Evolutionary conservation across 2,329 filamentous ascomycete genomes (phyloP).

Genomic region (Phialophora tarda): DNA sequence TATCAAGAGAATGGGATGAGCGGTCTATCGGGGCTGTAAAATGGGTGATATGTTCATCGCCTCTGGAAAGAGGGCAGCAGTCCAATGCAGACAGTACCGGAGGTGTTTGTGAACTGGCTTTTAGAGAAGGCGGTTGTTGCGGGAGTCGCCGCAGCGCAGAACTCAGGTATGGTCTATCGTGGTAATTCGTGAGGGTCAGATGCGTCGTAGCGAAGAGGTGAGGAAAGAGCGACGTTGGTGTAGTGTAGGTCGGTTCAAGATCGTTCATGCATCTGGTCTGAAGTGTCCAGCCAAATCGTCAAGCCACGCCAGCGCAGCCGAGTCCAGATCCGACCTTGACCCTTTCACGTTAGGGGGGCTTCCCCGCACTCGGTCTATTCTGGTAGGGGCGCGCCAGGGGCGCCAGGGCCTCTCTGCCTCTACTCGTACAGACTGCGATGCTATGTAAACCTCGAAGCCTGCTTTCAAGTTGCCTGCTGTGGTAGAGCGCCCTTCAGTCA

Average conservation of each 20-base stretch:
- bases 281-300: not conserved
- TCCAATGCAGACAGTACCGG: not conserved
- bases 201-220: not conserved
- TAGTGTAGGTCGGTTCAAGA: not conserved
- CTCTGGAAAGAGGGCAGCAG: not conserved
- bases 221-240: not conserved
- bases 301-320: slow-evolving; percentile 12
- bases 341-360: not conserved
- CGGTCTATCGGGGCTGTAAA: not conserved
- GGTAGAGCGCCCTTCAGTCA: no score
- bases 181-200: not conserved
- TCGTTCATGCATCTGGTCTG: not conserved
- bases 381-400: not conserved
- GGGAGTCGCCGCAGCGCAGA: not conserved
- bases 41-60: not conserved
- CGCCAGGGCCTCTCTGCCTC: no score
- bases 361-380: slow-evolving; percentile 6
- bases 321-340: not conserved
- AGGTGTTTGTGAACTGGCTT: not conserved
- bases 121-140: not conserved
- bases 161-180: not conserved
- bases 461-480: not conserved
- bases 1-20: no score
- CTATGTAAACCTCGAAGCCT: not conserved
- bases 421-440: not conserved